Evolutionary conservation across 2,329 filamentous ascomycete genomes (phyloP).

Genomic region (Claviceps sp.): DNA sequence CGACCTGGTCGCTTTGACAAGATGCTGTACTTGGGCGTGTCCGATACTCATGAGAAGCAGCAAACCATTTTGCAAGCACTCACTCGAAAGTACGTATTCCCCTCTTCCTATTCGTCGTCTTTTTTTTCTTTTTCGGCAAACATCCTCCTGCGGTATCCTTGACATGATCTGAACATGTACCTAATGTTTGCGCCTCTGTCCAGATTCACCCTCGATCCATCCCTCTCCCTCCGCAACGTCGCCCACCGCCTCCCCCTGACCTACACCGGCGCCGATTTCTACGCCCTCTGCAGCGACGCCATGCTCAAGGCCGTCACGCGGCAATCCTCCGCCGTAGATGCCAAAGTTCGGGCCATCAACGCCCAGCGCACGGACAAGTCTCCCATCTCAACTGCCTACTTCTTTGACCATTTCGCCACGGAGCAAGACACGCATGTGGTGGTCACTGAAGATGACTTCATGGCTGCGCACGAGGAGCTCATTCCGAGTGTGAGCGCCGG

Average conservation of each 20-base stretch:
- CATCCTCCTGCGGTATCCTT: background rate
- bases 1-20: conserved; percentile 92
- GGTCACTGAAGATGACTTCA: conserved; percentile 81
- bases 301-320: conserved; percentile 98
- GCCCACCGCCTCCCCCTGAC: conserved; percentile 77
- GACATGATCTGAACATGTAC: background rate
- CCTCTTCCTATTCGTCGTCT: background rate
- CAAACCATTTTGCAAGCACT: conserved; percentile 85
- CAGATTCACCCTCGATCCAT: conserved; percentile 73
- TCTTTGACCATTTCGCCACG: conserved; percentile 84
- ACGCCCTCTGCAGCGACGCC: conserved; percentile 90
- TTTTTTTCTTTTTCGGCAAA: background rate
- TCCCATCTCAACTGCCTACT: conserved; percentile 74
- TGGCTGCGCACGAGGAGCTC: conserved; percentile 67
- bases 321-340: conserved; percentile 70
- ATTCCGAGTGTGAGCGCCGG: conserved; percentile 90
- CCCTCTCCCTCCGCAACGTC: conserved; percentile 61
- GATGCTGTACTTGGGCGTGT: conserved; percentile 94
- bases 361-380: conserved; percentile 20
- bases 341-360: conserved; percentile 64
- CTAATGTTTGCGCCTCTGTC: background rate
- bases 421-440: conserved; percentile 73
- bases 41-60: conserved; percentile 94
- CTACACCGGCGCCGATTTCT: conserved; percentile 94
- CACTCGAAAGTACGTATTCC: conserved; percentile 66